A percentile compares a stretch with the other conserved stretches of the same genome.
Conservation (phyloP, 139 green algal species). For the Ettlia oleoabundans region DNA sequence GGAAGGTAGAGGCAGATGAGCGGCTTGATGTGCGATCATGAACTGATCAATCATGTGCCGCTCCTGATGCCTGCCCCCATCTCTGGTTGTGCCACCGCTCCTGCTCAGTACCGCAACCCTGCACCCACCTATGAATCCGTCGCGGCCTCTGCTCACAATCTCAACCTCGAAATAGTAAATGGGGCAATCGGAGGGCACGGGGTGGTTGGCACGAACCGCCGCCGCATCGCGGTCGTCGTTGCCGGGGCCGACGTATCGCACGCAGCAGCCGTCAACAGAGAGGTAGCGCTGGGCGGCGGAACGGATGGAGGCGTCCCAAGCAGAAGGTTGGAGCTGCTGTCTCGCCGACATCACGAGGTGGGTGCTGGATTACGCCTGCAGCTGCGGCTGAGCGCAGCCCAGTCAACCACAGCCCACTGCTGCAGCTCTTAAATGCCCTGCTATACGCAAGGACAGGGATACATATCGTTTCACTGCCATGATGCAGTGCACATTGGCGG, state of each 20-base stretch:
- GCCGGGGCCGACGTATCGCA: slow-evolving; percentile 68
- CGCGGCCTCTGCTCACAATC: slow-evolving; percentile 62
- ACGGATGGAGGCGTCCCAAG: slow-evolving; percentile 33
- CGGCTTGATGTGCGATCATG: no score
- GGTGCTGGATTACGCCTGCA: no score
- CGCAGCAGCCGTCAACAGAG: slow-evolving; percentile 41
- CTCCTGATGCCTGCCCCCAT: background rate
- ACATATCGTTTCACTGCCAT: no score
- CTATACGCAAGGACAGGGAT: no score
- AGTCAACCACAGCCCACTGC: no score
- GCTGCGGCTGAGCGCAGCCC: no score
- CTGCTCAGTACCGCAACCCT: background rate
- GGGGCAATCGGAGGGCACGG: slow-evolving; percentile 59
- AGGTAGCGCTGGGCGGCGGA: slow-evolving; percentile 41
- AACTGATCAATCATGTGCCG: no score
- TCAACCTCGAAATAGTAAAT: slow-evolving; percentile 87
- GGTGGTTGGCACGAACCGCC: slow-evolving; percentile 71
- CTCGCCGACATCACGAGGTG: slow-evolving; percentile 25
- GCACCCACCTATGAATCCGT: slow-evolving; percentile 67
- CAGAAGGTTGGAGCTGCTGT: slow-evolving; percentile 9
- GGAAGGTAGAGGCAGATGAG: no score
- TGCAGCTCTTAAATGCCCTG: no score
- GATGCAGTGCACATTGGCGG: no score
- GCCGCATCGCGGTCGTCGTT: slow-evolving; percentile 77
- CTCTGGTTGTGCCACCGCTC: background rate